A percentile compares a stretch with the other conserved stretches of the same genome.
phyloP scores from a whole-genome alignment of 140 eudicot genomes.

The Bidens hawaiensis region DNA sequence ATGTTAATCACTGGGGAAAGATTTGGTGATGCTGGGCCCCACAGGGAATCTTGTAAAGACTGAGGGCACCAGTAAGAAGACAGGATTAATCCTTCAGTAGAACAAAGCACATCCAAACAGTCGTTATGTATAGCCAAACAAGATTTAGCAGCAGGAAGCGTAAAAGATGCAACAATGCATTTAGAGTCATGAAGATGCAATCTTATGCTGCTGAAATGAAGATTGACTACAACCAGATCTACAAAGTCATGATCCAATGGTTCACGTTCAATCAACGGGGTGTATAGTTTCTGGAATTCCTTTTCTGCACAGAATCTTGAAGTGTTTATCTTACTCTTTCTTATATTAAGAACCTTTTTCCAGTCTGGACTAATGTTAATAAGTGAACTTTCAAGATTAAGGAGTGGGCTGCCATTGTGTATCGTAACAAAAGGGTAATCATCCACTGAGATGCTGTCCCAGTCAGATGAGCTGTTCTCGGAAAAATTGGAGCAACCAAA shows the following conservation, averaged over 20 bases:
- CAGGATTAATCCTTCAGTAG: conserved; percentile 60
- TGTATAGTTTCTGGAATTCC: conserved; percentile 28
- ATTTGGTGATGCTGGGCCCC: conserved; percentile 68
- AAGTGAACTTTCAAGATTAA: conserved; percentile 42
- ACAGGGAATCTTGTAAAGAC: conserved; percentile 43
- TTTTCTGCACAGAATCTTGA: conserved; percentile 26
- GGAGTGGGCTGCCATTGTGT: conserved; percentile 36
- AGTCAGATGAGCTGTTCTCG: conserved; percentile 38
- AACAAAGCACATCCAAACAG: conserved; percentile 55
- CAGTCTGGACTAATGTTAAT: conserved; percentile 43
- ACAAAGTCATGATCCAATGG: conserved; percentile 2
- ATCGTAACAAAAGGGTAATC: conserved; percentile 62
- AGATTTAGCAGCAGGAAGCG: conserved; percentile 52
- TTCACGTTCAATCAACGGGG: conserved; percentile 19
- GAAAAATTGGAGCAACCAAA: conserved; percentile 56
- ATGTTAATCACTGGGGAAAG: conserved; percentile 65
- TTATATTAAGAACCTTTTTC: conserved; percentile 37
- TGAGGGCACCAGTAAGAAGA: conserved; percentile 67
- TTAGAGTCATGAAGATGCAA: conserved; percentile 83
- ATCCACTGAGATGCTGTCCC: conserved; percentile 49
- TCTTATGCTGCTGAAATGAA: conserved; percentile 46
- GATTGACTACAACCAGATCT: conserved; percentile 24
- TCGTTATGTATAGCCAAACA: conserved; percentile 34
- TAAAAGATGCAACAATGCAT: conserved; percentile 54
- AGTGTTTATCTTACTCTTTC: conserved; percentile 29